Base-by-base conservation (phyloP, 352 stramenopile species). In the Phytopythium mirpurense region DNA sequence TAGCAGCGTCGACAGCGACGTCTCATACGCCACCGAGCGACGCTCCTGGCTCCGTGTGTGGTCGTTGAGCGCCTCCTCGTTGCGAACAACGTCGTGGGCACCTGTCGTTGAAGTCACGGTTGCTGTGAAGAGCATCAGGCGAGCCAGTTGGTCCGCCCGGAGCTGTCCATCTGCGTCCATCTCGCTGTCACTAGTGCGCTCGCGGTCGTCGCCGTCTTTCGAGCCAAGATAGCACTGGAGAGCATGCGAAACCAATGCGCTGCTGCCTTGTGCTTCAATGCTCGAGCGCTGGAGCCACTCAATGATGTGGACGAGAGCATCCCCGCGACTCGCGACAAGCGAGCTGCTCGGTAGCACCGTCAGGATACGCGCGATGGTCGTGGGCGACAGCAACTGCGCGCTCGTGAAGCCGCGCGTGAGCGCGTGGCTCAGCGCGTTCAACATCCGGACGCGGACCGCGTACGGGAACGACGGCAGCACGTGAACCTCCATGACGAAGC, bases 401-500 rank as follows among this genome's bases (percentile, higher is more conserved):
- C 44, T 43, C 5, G 78, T 78, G 54, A 88, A 89, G 0, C 72
- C 80, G 19, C 67, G 54, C 10, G 82, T 89, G 7, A 93, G 69
- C 18, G 67, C 69, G 11, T 81, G 54, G 23, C 63, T 67, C 15
- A 90, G 34, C 3, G 78, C 62, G 38, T 56, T 57, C 29, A 88
- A 70, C 55, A 78, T 73, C 31, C 76, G 74, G 23, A 56, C 65
- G 37, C 75, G 71, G 44, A 87, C 87, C 12, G 68, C 70, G 42
- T 88, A 69, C 16, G 81, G 74, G 51, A 90, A 92, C 26, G 83
- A 92, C 7, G 72, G 77, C 63, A 91, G 68, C 7, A 88, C 77
- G 56, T 90, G 77, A 2, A 89, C 70, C 31, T 90, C 75, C 37
- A 92, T 64, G 31, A 90, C 69, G 63, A 87, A 85, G 3, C 81